Evolutionary conservation across 2,329 filamentous ascomycete species (phyloP).

Genomic region (Trichophaea hybrida): DNA sequence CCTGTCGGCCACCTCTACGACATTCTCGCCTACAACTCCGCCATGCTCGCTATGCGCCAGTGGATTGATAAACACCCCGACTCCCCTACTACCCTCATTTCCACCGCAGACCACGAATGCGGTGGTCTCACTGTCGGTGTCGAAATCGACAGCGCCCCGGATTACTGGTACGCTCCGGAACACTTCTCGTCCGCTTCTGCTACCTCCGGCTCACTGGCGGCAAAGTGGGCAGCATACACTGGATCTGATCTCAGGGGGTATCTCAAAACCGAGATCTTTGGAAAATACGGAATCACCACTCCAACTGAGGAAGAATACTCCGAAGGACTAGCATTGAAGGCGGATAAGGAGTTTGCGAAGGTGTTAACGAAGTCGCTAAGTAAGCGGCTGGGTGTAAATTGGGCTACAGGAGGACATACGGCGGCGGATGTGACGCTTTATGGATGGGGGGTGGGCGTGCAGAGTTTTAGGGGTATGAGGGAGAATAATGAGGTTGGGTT

Average conservation of each 20-base stretch:
- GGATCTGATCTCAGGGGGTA: slow-evolving; percentile 26
- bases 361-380: slow-evolving; percentile 29
- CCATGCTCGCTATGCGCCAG: slow-evolving; percentile 31
- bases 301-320: slow-evolving; percentile 28
- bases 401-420: slow-evolving; percentile 32
- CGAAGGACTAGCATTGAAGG: slow-evolving; percentile 26
- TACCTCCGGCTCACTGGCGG: slow-evolving; percentile 29
- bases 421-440: slow-evolving; percentile 32
- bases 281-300: slow-evolving; percentile 29
- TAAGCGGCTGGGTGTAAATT: slow-evolving; percentile 29
- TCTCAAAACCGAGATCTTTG: slow-evolving; percentile 28
- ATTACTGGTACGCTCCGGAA: slow-evolving; percentile 30
- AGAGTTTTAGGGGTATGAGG: slow-evolving; percentile 26
- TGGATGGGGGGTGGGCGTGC: slow-evolving; percentile 29
- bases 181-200: slow-evolving; percentile 28
- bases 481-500: slow-evolving; percentile 29
- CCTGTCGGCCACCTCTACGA: slow-evolving; percentile 40
- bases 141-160: slow-evolving; percentile 10
- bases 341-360: slow-evolving; percentile 20
- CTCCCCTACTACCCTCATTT: slow-evolving; percentile 30
- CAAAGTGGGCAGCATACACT: slow-evolving; percentile 27
- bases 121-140: slow-evolving; percentile 31
- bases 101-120: slow-evolving; percentile 34
- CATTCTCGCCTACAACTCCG: slow-evolving; percentile 33
- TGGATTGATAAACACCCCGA: slow-evolving; percentile 33